These are phyloP conservation scores for Salix purpurea DNA, from an alignment of 345 rosid species.

Conservation along the genomic window DNA sequence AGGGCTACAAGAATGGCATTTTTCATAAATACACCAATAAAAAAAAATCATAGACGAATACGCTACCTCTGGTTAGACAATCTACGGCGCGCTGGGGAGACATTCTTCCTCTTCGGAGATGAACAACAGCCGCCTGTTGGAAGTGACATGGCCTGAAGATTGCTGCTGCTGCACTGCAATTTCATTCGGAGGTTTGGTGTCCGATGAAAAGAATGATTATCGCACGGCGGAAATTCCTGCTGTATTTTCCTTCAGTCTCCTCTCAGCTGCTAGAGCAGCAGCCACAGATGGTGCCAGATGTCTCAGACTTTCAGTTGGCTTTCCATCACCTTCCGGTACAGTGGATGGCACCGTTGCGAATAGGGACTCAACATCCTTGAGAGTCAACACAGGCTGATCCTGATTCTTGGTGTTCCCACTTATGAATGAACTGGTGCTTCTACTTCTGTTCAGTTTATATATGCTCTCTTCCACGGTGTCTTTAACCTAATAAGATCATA, in stretches of 20 bases:
- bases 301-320: slow-evolving; percentile 37
- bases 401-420: slow-evolving; percentile 86
- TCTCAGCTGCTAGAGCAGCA: slow-evolving; percentile 89
- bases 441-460: slow-evolving; percentile 77
- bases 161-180: background rate
- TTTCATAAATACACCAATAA: too few species aligned
- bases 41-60: too few species aligned
- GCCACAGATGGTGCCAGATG: slow-evolving; percentile 74
- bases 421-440: slow-evolving; percentile 51
- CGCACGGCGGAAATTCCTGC: background rate
- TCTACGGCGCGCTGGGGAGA: too few species aligned
- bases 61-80: too few species aligned
- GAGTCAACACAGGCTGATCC: slow-evolving; percentile 73
- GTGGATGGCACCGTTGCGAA: slow-evolving; percentile 39
- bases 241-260: slow-evolving; percentile 47
- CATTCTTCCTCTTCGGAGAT: background rate
- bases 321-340: slow-evolving; percentile 35
- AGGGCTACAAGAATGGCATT: too few species aligned
- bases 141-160: background rate
- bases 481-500: slow-evolving; percentile 44
- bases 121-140: background rate
- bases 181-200: background rate
- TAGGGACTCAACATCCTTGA: slow-evolving; percentile 74
- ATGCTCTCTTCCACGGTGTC: slow-evolving; percentile 91
- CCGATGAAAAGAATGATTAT: background rate